A percentile compares a stretch with the other conserved stretches of the same genome.
Conservation (phyloP, 2,329 filamentous ascomycete genomes). For the Fusarium solani-melongenae region DNA sequence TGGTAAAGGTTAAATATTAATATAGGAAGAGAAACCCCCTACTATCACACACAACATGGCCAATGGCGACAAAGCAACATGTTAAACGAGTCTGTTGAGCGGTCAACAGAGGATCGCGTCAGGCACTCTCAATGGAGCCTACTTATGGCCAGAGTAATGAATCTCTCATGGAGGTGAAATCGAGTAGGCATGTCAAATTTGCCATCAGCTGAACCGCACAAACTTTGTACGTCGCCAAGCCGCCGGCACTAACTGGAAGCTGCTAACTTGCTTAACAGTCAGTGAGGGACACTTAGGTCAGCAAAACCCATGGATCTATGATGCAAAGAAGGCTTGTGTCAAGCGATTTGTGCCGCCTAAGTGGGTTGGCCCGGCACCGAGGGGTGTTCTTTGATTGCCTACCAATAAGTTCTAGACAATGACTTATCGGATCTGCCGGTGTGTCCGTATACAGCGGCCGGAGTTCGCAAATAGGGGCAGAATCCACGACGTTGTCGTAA, state of each 20-base stretch:
- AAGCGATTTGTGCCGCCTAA: neutral
- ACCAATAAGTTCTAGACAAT: neutral
- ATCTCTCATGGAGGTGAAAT: neutral
- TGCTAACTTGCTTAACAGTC: neutral
- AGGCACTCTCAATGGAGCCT: neutral
- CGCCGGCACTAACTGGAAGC: neutral
- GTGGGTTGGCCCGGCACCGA: neutral
- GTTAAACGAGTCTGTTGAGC: neutral
- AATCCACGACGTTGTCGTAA: neutral
- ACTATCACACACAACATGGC: neutral
- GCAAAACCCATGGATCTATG: neutral
- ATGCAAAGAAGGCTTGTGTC: neutral
- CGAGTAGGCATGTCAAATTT: neutral
- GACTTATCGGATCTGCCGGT: neutral
- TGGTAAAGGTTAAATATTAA: too few species aligned
- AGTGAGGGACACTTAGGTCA: neutral
- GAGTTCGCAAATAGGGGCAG: neutral
- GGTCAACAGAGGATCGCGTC: neutral
- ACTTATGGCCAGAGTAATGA: neutral
- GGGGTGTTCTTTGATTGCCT: neutral
- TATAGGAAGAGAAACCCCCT: too few species aligned
- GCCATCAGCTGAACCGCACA: neutral
- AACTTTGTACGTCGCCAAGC: neutral
- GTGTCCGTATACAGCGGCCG: neutral
- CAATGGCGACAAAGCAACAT: neutral